Evolutionary conservation across 2,329 filamentous ascomycete species (phyloP).

Genomic region (Macrophomina phaseolina): DNA sequence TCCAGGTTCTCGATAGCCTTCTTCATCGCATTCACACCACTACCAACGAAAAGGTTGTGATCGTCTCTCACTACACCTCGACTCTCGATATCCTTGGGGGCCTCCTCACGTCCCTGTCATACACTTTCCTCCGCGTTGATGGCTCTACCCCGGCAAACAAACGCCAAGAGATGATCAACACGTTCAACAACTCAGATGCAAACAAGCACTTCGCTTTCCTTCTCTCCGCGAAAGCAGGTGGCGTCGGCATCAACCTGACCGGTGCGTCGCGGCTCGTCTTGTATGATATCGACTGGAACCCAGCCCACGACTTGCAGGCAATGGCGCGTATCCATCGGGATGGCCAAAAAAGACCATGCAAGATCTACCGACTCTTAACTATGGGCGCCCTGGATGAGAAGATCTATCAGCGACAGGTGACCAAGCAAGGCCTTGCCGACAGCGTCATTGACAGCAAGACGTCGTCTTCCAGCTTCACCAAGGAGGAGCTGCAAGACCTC

Average conservation of each 20-base stretch:
- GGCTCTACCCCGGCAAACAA: slow-evolving; percentile 68
- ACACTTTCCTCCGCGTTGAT: slow-evolving; percentile 71
- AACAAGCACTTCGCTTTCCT: slow-evolving; percentile 70
- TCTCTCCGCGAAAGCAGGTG: slow-evolving; percentile 74
- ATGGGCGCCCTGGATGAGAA: slow-evolving; percentile 75
- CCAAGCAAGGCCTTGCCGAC: slow-evolving; percentile 72
- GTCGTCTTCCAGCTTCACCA: slow-evolving; percentile 65
- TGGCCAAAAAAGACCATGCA: slow-evolving; percentile 70
- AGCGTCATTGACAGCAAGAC: slow-evolving; percentile 73
- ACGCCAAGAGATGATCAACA: slow-evolving; percentile 71
- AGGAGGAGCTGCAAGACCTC: slow-evolving; percentile 69
- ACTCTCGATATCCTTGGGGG: slow-evolving; percentile 71
- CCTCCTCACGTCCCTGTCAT: slow-evolving; percentile 64
- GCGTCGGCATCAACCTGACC: slow-evolving; percentile 72
- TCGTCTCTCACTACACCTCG: slow-evolving; percentile 78
- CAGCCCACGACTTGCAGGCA: slow-evolving; percentile 73
- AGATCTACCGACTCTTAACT: slow-evolving; percentile 72
- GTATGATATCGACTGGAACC: slow-evolving; percentile 79
- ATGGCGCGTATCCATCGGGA: slow-evolving; percentile 78
- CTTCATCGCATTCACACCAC: slow-evolving; percentile 65
- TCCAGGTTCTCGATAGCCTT: slow-evolving; percentile 70
- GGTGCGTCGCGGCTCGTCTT: slow-evolving; percentile 73
- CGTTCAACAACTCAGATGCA: slow-evolving; percentile 67
- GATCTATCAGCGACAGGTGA: slow-evolving; percentile 75
- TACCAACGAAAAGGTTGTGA: slow-evolving; percentile 72